Conservation (phyloP, 495 filamentous ascomycete species). For the Penicillium waksmanii region DNA sequence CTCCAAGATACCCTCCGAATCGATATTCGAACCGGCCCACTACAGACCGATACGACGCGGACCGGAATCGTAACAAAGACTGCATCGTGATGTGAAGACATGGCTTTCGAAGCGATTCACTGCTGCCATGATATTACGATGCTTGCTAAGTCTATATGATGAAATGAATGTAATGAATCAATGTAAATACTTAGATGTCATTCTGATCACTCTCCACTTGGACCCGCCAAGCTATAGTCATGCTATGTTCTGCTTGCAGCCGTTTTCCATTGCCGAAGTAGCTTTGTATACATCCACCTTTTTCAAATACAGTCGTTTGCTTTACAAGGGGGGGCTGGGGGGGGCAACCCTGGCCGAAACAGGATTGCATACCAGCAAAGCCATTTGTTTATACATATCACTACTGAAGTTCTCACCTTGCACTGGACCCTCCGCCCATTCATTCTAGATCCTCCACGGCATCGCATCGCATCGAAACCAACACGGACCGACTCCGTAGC, state of each 20-base stretch:
- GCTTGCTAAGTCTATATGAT: slow-evolving; percentile 15
- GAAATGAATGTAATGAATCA: slow-evolving; percentile 26
- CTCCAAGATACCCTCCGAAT: slow-evolving; percentile 17
- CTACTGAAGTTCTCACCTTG: too few species aligned
- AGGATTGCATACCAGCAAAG: too few species aligned
- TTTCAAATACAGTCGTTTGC: too few species aligned
- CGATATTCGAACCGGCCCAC: slow-evolving; percentile 23
- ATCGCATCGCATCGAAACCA: slow-evolving; percentile 11
- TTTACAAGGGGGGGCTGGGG: too few species aligned
- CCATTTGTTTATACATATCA: too few species aligned
- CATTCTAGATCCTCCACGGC: slow-evolving; percentile 24
- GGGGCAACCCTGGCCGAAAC: too few species aligned
- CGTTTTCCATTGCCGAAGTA: too few species aligned
- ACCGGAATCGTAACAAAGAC: slow-evolving; percentile 38
- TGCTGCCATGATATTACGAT: neutral
- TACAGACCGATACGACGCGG: slow-evolving; percentile 27
- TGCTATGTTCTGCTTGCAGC: too few species aligned
- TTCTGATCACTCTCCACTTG: neutral
- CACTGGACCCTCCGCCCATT: neutral
- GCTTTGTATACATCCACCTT: too few species aligned
- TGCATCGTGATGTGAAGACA: slow-evolving; percentile 50
- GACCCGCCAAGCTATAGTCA: too few species aligned
- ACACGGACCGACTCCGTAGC: slow-evolving; percentile 23
- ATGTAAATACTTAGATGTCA: slow-evolving; percentile 16
- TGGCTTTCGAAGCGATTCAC: neutral